phyloP scores from a whole-genome alignment of 805 yeast genomes.

The Metschnikowia baotianmanensis region DNA sequence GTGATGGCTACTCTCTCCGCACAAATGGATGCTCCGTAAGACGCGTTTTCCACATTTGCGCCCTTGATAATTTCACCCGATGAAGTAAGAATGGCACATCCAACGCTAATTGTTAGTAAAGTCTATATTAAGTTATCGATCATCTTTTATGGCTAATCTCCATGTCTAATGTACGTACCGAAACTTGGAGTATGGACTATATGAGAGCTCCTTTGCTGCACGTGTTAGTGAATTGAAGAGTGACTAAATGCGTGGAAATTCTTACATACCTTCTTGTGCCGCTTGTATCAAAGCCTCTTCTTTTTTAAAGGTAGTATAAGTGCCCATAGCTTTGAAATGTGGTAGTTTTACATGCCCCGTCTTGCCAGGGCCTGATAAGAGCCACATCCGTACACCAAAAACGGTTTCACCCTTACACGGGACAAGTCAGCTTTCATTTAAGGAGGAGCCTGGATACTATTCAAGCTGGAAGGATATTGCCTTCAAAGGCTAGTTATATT shows the following conservation, averaged over 20 bases:
- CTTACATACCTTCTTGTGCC: slow-evolving; percentile 12
- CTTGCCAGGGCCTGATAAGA: background rate
- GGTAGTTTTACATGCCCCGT: background rate
- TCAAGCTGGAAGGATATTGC: no score
- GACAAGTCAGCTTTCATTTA: no score
- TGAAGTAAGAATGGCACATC: slow-evolving; percentile 64
- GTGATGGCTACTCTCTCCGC: slow-evolving; percentile 40
- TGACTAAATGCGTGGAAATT: background rate
- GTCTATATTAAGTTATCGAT: no score
- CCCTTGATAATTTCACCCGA: slow-evolving; percentile 57
- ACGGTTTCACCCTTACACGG: no score
- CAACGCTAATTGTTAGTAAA: slow-evolving; percentile 54
- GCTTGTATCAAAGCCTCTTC: slow-evolving; percentile 2
- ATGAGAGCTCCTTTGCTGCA: slow-evolving; percentile 50
- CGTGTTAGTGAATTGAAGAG: slow-evolving; percentile 13
- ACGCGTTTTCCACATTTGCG: slow-evolving; percentile 91
- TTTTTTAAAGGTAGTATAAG: background rate
- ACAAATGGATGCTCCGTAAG: slow-evolving; percentile 60
- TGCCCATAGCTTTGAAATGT: no score
- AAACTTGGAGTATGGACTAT: slow-evolving; percentile 73
- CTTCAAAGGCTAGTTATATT: no score
- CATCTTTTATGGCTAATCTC: background rate
- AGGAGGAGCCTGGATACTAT: no score
- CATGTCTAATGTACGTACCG: slow-evolving; percentile 27
- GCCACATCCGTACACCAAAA: slow-evolving; percentile 1